A percentile compares a stretch with the other conserved stretches of the same genome.
Evolutionary conservation across 108 stramenopile species (phyloP).

Genomic region (Stephanodiscus minutulus): DNA sequence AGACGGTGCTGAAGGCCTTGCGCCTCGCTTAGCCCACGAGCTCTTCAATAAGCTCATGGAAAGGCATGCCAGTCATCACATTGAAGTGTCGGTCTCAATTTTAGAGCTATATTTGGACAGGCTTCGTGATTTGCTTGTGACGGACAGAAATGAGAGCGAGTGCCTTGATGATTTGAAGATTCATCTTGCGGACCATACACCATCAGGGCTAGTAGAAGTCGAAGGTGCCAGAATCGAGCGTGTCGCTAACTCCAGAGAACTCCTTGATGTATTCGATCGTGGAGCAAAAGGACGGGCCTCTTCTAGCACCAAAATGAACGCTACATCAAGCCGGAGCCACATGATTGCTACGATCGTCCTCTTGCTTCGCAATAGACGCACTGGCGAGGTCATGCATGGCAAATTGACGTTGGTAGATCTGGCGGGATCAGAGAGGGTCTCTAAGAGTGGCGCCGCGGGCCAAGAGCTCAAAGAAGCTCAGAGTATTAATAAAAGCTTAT

Average conservation of each 20-base stretch:
- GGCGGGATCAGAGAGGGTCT: slow-evolving; percentile 81
- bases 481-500: slow-evolving; percentile 74
- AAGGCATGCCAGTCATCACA: slow-evolving; percentile 42
- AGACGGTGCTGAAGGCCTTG: slow-evolving; percentile 55
- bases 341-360: slow-evolving; percentile 54
- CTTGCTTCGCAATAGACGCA: slow-evolving; percentile 46
- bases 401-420: slow-evolving; percentile 84
- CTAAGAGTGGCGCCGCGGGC: slow-evolving; percentile 63
- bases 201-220: slow-evolving; percentile 57
- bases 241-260: slow-evolving; percentile 40
- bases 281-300: slow-evolving; percentile 54
- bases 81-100: slow-evolving; percentile 52
- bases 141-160: slow-evolving; percentile 17
- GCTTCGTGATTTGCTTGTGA: slow-evolving; percentile 60
- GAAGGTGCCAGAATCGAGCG: slow-evolving; percentile 45
- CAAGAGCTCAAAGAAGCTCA: slow-evolving; percentile 69
- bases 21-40: slow-evolving; percentile 59
- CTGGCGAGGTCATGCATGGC: slow-evolving; percentile 46
- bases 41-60: slow-evolving; percentile 57
- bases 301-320: slow-evolving; percentile 76
- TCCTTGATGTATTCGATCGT: slow-evolving; percentile 52
- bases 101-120: slow-evolving; percentile 78
- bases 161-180: slow-evolving; percentile 35
- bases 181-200: slow-evolving; percentile 52
- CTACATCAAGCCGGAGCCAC: slow-evolving; percentile 66